Evolutionary conservation across 2,329 filamentous ascomycete genomes (phyloP), one percentile per base, ranked within the genome.

Genomic region (Scopulariopsis brevicaulis): DNA sequence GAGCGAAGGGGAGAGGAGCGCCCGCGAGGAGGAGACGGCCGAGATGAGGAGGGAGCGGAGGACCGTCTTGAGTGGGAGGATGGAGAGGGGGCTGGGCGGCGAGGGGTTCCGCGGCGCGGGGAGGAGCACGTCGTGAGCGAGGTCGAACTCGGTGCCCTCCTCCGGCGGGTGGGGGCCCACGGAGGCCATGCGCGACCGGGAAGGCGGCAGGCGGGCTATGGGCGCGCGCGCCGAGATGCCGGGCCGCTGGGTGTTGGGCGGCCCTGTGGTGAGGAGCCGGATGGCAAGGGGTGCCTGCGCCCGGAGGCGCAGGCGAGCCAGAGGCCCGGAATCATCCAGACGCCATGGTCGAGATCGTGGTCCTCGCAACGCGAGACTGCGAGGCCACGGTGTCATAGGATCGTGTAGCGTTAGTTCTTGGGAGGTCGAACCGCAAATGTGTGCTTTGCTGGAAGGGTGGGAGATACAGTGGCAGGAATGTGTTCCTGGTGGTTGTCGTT

Each of bases 1-100:
- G 53, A 94, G 76, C 8, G 87, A 91, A 0, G 88, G 85, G 1
- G 76, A 74, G 2, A 96, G 80, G 4, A 96, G 80, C 4, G 86
- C 22, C 2, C 76, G 83, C 1, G 86, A 89, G 1, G 85, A 88
- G 0, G 88, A 90, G 60, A 91, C 79, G 40, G 80, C 78, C 6
- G 82, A 87, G 57, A 87, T 87, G 62, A 82, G 75, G 58, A 89
- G 80, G 10, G 86, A 89, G 60, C 88, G 84, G 20, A 91, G 69
- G 43, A 92, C 75, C 59, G 82, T 83, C 59, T 75, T 76, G 3
- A 89, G 73, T 0, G 88, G 86, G 40, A 91, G 77, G 48, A 87
- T 77, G 0, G 85, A 81, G 24, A 91, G 76, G 1, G 84, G 79
- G 4, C 72, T 59, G 10, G 65, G 60, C 18, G 63, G 25, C 11